Evolutionary conservation across 2,329 filamentous ascomycete species (phyloP).

Genomic region (Penicillium sp.): DNA sequence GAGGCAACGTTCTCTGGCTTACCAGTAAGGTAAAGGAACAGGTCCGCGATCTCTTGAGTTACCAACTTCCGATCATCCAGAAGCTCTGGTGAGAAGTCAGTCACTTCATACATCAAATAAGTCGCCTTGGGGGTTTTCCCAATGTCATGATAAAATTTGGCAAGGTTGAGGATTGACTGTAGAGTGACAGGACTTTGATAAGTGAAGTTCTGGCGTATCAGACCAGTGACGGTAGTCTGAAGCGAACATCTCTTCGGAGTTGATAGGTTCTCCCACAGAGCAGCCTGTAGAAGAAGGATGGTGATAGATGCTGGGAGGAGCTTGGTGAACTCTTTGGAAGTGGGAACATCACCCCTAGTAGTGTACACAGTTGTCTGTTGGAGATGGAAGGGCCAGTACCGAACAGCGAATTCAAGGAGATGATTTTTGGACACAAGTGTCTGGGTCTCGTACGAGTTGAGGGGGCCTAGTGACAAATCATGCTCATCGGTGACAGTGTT

Average conservation of each 20-base stretch:
- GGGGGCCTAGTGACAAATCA: constrained; percentile 34
- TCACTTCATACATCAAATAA: constrained; percentile 50
- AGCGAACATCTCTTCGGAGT: constrained; percentile 34
- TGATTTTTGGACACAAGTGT: constrained; percentile 38
- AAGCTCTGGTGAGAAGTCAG: constrained; percentile 44
- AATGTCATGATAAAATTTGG: constrained; percentile 46
- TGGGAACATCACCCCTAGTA: constrained; percentile 42
- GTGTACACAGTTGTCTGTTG: constrained; percentile 47
- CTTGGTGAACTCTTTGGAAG: constrained; percentile 52
- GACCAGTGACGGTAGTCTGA: constrained; percentile 31
- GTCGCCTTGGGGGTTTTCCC: constrained; percentile 34
- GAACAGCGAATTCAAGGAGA: constrained; percentile 51
- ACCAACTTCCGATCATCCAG: constrained; percentile 49
- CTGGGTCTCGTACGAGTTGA: constrained; percentile 31
- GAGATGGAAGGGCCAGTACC: constrained; percentile 54
- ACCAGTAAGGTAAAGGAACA: constrained; percentile 51
- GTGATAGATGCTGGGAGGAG: constrained; percentile 52
- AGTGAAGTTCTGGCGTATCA: constrained; percentile 37
- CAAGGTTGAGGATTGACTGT: constrained; percentile 54
- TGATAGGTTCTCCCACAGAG: constrained; percentile 49
- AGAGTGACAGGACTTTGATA: constrained; percentile 52
- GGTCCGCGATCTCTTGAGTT: constrained; percentile 50
- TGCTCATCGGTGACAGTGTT: constrained; percentile 30
- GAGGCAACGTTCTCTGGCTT: constrained; percentile 30
- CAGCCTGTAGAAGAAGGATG: constrained; percentile 53